Evolutionary conservation across 176 grass and related monocot genomes (phyloP).

Genomic region (Thalia dealbata): DNA sequence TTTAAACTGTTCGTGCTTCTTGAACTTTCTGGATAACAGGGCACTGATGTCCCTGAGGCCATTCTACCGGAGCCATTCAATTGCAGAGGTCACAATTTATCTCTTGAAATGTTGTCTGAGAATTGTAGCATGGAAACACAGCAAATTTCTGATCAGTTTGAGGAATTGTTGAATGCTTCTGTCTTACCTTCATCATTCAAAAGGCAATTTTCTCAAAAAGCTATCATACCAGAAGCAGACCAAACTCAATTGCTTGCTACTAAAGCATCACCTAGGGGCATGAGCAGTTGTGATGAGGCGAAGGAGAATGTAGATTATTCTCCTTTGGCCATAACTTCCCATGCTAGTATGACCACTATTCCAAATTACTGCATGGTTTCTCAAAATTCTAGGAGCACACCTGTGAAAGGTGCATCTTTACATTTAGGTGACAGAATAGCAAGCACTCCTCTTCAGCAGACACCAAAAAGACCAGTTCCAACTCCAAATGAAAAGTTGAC

Average conservation of each 20-base stretch:
- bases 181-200: constrained; percentile 70
- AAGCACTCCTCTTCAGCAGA: constrained; percentile 49
- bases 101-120: constrained; percentile 27
- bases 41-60: constrained; percentile 60
- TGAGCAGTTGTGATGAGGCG: constrained; percentile 17
- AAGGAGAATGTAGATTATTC: constrained; percentile 15
- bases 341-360: constrained; percentile 25
- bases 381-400: constrained; percentile 37
- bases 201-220: constrained; percentile 54
- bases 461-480: constrained; percentile 56
- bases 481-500: constrained; percentile 40
- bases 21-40: constrained; percentile 31
- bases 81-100: constrained; percentile 23
- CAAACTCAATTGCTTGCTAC: constrained; percentile 41
- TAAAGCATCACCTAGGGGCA: constrained; percentile 11
- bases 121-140: constrained; percentile 22
- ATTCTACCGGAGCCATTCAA: constrained; percentile 83
- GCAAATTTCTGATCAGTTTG: constrained; percentile 27
- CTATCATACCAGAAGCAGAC: constrained; percentile 25
- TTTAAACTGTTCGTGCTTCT: constrained; percentile 7
- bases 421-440: constrained; percentile 22
- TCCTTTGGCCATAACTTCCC: constrained; percentile 2
- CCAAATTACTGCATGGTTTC: constrained; percentile 20
- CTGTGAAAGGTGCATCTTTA: constrained; percentile 34
- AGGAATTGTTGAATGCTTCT: constrained; percentile 36